A percentile compares a stretch with the other conserved stretches of the same genome.
These are phyloP conservation scores for Polyplosphaeria fusca DNA, from an alignment of 495 filamentous ascomycete genomes.

Conservation along the genomic window DNA sequence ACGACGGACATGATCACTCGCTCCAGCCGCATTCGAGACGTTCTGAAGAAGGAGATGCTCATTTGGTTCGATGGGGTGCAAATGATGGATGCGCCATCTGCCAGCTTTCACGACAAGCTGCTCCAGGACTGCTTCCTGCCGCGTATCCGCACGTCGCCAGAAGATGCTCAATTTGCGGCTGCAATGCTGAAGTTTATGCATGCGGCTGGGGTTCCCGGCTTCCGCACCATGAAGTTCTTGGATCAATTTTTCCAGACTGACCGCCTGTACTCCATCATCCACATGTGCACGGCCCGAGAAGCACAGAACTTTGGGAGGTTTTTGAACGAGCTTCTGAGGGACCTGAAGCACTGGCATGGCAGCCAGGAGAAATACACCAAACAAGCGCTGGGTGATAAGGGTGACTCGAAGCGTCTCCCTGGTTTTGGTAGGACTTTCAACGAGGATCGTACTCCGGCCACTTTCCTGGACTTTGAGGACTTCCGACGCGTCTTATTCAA, in stretches of 20 bases:
- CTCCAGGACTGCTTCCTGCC: constrained; percentile 90
- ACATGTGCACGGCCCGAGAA: constrained; percentile 81
- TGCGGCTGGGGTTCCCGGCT: constrained; percentile 73
- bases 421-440: constrained; percentile 64
- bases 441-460: constrained; percentile 58
- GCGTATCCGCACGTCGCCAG: constrained; percentile 73
- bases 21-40: constrained; percentile 8
- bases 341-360: constrained; percentile 79
- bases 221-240: constrained; percentile 79
- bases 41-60: constrained; percentile 72
- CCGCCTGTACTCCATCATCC: constrained; percentile 73
- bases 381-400: constrained; percentile 57
- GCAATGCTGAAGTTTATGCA: constrained; percentile 83
- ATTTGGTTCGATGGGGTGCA: constrained; percentile 63
- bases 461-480: constrained; percentile 75
- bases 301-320: constrained; percentile 89
- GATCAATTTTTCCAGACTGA: constrained; percentile 81
- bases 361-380: constrained; percentile 73
- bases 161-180: constrained; percentile 84
- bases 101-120: constrained; percentile 67
- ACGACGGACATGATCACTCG: neutral
- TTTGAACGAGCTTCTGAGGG: constrained; percentile 71
- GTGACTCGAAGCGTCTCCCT: constrained; percentile 56
- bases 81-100: constrained; percentile 56
- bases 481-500: constrained; percentile 81